A percentile compares a stretch with the other conserved stretches of the same genome.
phyloP scores from a whole-genome alignment of 2,329 filamentous ascomycete genomes.

The Hirsutella thompsonii region DNA sequence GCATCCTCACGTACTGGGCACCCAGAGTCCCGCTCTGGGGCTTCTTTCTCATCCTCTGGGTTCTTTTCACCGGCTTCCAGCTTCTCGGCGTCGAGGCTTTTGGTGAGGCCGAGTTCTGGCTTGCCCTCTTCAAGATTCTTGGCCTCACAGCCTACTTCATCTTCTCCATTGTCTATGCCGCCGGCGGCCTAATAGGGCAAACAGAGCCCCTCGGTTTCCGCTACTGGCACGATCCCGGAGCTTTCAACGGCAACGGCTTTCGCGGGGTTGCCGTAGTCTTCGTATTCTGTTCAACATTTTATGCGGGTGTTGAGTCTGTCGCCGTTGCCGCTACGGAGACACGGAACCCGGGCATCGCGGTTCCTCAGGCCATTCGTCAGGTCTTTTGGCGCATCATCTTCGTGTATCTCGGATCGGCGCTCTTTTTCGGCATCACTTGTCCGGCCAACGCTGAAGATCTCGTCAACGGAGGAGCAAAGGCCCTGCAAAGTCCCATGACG shows the following conservation, averaged over 20 bases:
- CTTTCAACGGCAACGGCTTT: conserved; percentile 55
- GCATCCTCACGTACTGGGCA: conserved; percentile 54
- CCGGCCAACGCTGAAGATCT: conserved; percentile 54
- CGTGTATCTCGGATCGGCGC: conserved; percentile 55
- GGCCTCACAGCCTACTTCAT: conserved; percentile 61
- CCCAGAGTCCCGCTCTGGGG: conserved; percentile 49
- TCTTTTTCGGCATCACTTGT: conserved; percentile 65
- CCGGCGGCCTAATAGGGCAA: conserved; percentile 51
- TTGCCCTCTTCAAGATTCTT: conserved; percentile 58
- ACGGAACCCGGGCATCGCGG: conserved; percentile 40
- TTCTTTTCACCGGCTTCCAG: conserved; percentile 55
- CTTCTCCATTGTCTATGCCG: conserved; percentile 59
- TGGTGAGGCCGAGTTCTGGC: conserved; percentile 71
- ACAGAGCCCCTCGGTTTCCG: conserved; percentile 48
- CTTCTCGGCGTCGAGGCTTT: conserved; percentile 62
- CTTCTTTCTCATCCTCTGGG: conserved; percentile 64
- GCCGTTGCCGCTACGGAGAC: conserved; percentile 52
- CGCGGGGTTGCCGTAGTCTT: conserved; percentile 52
- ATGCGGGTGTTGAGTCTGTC: conserved; percentile 52
- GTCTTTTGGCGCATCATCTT: conserved; percentile 50
- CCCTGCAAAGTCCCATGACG: conserved; percentile 60
- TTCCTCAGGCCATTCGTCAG: conserved; percentile 46
- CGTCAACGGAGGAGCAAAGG: conserved; percentile 46
- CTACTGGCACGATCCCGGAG: conserved; percentile 60
- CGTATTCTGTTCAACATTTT: conserved; percentile 58